phyloP scores from a whole-genome alignment of 345 rosid genomes.

The Brassica carinata region DNA sequence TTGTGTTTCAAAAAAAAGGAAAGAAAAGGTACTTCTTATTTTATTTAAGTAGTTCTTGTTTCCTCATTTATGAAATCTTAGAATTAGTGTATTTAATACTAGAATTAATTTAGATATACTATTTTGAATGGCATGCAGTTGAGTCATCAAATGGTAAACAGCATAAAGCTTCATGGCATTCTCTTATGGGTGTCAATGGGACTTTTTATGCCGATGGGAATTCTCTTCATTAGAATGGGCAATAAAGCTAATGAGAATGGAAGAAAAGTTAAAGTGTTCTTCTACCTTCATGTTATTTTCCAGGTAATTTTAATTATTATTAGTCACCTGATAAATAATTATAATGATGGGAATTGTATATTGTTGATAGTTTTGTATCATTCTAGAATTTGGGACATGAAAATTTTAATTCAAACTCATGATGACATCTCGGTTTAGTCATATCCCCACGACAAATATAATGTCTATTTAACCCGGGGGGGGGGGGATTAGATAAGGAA shows the following conservation, averaged over 20 bases:
- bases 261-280: slow-evolving; percentile 53
- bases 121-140: slow-evolving; percentile 39
- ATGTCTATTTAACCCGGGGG: neutral
- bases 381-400: neutral
- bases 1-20: too few relatives aligned
- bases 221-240: slow-evolving; percentile 71
- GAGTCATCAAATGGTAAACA: slow-evolving; percentile 53
- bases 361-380: neutral
- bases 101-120: neutral
- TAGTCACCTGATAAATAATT: neutral
- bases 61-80: neutral
- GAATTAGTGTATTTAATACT: neutral
- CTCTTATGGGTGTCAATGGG: slow-evolving; percentile 92
- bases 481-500: slow-evolving; percentile 5
- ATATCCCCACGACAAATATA: slow-evolving; percentile 25
- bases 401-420: slow-evolving; percentile 27
- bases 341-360: neutral
- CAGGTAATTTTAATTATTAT: slow-evolving; percentile 48
- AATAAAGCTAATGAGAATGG: slow-evolving; percentile 53
- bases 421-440: slow-evolving; percentile 34
- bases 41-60: neutral
- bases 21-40: neutral
- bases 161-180: slow-evolving; percentile 71
- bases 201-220: slow-evolving; percentile 76
- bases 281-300: slow-evolving; percentile 66